These are phyloP conservation scores for Diutina sp. DNA, from an alignment of 1,139 yeast species.

Conservation along the genomic window DNA sequence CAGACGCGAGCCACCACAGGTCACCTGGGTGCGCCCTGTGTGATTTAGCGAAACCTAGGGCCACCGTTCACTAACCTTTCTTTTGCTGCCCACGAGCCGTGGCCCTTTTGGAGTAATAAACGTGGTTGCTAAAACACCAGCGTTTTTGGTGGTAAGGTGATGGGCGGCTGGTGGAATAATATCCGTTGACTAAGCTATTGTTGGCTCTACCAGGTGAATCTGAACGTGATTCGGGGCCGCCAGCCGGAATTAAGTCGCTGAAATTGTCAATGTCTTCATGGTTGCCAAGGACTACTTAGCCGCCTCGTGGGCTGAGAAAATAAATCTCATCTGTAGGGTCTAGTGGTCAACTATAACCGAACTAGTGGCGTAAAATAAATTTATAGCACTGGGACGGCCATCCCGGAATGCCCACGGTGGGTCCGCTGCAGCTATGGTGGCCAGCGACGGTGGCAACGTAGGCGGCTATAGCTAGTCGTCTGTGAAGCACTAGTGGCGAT, in stretches of 20 bases:
- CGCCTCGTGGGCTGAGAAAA: background rate
- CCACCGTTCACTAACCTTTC: background rate
- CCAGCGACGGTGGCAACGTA: background rate
- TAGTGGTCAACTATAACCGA: background rate
- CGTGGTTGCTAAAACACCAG: no score
- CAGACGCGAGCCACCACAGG: background rate
- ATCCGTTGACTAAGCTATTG: background rate
- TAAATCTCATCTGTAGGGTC: background rate
- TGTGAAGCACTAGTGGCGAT: no score
- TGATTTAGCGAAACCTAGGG: background rate
- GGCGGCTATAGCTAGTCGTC: no score
- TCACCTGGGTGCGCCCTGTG: background rate
- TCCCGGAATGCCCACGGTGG: background rate
- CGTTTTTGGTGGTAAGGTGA: background rate
- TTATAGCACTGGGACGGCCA: background rate
- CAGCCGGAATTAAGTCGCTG: background rate
- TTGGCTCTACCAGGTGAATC: background rate
- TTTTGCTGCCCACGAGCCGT: background rate
- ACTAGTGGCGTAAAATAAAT: background rate
- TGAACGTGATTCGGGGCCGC: background rate
- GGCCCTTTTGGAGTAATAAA: no score
- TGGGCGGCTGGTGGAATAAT: background rate
- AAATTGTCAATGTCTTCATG: background rate
- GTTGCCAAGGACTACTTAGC: background rate
- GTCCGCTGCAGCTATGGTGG: background rate